Conservation (phyloP, 2,329 filamentous ascomycete genomes). For the Pseudocercospora musae region DNA sequence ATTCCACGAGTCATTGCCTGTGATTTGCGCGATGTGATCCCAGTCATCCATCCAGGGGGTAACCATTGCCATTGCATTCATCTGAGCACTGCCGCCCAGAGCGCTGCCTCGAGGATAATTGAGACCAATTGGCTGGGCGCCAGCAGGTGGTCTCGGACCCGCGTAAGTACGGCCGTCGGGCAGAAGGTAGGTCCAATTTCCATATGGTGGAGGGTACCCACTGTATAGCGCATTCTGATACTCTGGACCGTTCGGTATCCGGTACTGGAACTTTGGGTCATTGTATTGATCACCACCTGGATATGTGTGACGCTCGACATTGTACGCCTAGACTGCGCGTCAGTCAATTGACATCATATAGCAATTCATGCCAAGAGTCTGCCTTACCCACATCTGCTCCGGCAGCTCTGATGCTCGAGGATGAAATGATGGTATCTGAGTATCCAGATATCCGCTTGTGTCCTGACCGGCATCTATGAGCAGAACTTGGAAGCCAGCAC, state of each 20-base stretch:
- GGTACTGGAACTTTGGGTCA: constrained; percentile 8
- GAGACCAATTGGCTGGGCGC: constrained; percentile 23
- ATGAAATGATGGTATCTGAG: constrained; percentile 11
- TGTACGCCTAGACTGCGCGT: not conserved
- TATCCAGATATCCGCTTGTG: constrained; percentile 49
- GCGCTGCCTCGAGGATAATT: constrained; percentile 57
- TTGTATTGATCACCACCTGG: not conserved
- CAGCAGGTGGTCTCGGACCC: constrained; percentile 45
- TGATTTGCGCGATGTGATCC: constrained; percentile 54
- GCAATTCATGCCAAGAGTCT: not conserved
- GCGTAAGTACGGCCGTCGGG: constrained; percentile 50
- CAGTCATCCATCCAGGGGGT: constrained; percentile 59
- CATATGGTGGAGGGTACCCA: constrained; percentile 4
- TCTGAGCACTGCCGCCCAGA: constrained; percentile 56
- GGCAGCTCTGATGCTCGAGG: constrained; percentile 12
- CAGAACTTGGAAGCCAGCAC: constrained; percentile 57
- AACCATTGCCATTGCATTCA: constrained; percentile 59
- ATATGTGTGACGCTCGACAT: not conserved
- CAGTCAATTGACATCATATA: not conserved
- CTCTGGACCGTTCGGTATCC: constrained; percentile 2
- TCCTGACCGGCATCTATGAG: constrained; percentile 60
- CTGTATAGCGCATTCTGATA: constrained; percentile 4
- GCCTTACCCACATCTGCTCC: constrained; percentile 8
- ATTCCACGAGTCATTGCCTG: constrained; percentile 58
- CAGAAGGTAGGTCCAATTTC: constrained; percentile 37